Conservation (phyloP, 2,329 filamentous ascomycete species). For the Malbranchea cinnamomea region DNA sequence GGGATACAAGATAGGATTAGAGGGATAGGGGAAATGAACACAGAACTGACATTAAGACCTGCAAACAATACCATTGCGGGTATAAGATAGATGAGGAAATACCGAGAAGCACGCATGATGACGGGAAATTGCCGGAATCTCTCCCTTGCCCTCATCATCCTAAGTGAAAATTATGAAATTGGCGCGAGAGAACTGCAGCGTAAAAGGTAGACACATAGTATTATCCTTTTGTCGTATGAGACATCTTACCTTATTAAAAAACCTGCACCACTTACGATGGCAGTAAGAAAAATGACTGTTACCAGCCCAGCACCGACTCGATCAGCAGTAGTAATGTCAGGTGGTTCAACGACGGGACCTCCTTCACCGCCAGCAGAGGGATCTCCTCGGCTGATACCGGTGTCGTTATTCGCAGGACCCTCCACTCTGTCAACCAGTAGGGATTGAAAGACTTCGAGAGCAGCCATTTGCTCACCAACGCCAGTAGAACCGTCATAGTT, state of each 20-base stretch:
- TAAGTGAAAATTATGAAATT: no score
- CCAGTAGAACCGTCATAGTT: slow-evolving; percentile 45
- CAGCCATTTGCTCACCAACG: slow-evolving; percentile 57
- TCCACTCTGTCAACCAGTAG: slow-evolving; percentile 30
- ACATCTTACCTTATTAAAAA: not conserved
- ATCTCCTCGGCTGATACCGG: slow-evolving; percentile 38
- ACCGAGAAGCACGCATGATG: no score
- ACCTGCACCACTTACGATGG: slow-evolving; percentile 41
- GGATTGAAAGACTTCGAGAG: slow-evolving; percentile 48
- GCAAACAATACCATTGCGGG: no score
- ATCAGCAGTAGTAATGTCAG: slow-evolving; percentile 43
- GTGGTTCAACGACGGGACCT: slow-evolving; percentile 25
- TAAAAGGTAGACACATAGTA: no score
- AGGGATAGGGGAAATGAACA: no score
- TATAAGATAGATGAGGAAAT: no score
- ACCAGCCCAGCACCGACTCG: slow-evolving; percentile 52
- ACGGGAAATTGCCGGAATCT: no score
- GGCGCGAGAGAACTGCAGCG: no score
- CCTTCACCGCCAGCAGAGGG: slow-evolving; percentile 21
- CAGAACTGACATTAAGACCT: no score
- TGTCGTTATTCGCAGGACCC: slow-evolving; percentile 28
- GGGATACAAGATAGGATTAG: no score
- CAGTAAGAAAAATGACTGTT: slow-evolving; percentile 43
- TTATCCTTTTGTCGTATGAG: no score
- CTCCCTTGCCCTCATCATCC: no score